A percentile compares a stretch with the other conserved stretches of the same genome.
Conservation (phyloP, 306 rosid species). For the Medicago ruthenica region DNA sequence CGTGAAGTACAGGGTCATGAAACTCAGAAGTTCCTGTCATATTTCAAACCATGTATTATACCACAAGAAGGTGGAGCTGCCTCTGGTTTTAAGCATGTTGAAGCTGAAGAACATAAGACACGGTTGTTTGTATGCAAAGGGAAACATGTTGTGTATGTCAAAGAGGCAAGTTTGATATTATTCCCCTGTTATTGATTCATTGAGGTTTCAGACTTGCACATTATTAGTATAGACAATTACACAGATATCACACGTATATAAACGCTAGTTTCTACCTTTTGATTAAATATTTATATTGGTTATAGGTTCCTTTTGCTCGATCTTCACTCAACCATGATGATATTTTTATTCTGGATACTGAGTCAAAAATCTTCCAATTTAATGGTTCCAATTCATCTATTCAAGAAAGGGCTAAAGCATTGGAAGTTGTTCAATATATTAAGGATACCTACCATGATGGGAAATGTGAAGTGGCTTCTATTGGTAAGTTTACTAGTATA, state of each 20-base stretch:
- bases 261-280: constrained; percentile 39
- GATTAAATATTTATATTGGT: constrained; percentile 45
- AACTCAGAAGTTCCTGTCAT: constrained; percentile 87
- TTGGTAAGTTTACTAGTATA: constrained; percentile 70
- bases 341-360: constrained; percentile 88
- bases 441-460: constrained; percentile 96
- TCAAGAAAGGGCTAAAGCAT: constrained; percentile 99
- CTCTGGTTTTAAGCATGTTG: constrained; percentile 91
- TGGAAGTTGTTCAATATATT: constrained; percentile 92
- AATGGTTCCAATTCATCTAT: constrained; percentile 92
- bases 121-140: constrained; percentile 87
- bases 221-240: too few species aligned
- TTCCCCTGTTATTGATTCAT: too few species aligned
- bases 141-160: constrained; percentile 93
- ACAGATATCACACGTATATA: too few species aligned
- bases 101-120: constrained; percentile 80
- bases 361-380: constrained; percentile 91
- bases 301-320: constrained; percentile 86
- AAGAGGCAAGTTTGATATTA: constrained; percentile 94
- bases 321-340: constrained; percentile 94
- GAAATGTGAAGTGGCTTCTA: constrained; percentile 88
- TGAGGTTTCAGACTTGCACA: too few species aligned
- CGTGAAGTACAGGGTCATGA: constrained; percentile 98
- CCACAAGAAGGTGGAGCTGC: constrained; percentile 94
- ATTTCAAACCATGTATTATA: constrained; percentile 95